These are phyloP conservation scores for Fusarium solani-melongenae DNA, from an alignment of 2,329 filamentous ascomycete species.

Conservation along the genomic window DNA sequence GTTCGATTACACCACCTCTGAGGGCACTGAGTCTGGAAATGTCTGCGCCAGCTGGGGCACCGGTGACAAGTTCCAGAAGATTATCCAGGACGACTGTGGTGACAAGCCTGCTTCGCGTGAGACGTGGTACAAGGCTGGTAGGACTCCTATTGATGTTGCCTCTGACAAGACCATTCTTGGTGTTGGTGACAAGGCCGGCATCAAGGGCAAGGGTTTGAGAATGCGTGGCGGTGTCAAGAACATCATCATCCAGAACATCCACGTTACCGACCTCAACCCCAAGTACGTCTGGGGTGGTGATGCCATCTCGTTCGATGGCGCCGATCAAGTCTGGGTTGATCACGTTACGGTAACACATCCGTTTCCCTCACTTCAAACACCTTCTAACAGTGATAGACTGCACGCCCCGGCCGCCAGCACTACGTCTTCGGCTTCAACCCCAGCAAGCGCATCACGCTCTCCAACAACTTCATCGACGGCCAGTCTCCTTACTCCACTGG, in stretches of 20 bases:
- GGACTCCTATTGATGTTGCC: conserved; percentile 59
- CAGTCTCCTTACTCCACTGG: conserved; percentile 62
- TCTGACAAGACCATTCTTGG: conserved; percentile 69
- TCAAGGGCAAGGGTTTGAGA: conserved; percentile 66
- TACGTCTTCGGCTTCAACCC: conserved; percentile 65
- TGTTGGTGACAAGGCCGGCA: conserved; percentile 61
- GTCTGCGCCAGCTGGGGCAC: not conserved
- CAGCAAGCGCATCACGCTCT: conserved; percentile 65
- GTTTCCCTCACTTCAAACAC: not conserved
- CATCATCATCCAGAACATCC: conserved; percentile 69
- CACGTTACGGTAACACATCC: conserved; percentile 54
- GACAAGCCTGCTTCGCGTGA: conserved; percentile 32
- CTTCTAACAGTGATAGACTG: conserved; percentile 46
- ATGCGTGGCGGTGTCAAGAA: conserved; percentile 58
- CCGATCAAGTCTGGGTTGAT: conserved; percentile 60
- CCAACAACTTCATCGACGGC: conserved; percentile 69
- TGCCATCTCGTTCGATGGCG: conserved; percentile 61
- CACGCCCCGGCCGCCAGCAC: conserved; percentile 67
- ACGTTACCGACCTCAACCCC: conserved; percentile 65
- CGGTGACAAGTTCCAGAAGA: conserved; percentile 48
- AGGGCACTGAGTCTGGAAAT: conserved; percentile 50
- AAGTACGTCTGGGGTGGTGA: conserved; percentile 69
- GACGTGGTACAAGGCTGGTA: conserved; percentile 62
- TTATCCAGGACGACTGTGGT: conserved; percentile 20
- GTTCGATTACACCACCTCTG: conserved; percentile 65